Percentiles rank a stretch among this genome's conserved stretches.
phyloP scores from a whole-genome alignment of 352 stramenopile species.

The Peronosclerospora sorghi region DNA sequence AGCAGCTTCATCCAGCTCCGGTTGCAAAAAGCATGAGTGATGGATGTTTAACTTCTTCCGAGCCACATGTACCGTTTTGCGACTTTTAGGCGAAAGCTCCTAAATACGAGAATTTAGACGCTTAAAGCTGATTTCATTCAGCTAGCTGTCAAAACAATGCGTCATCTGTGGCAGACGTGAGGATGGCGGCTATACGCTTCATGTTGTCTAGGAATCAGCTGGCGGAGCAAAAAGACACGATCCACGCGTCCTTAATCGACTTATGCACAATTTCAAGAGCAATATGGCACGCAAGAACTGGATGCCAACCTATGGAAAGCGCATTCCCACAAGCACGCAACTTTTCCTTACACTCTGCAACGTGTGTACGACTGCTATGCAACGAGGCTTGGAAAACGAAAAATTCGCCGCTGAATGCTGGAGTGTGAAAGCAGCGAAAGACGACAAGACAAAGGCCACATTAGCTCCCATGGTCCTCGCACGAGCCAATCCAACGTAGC shows the following conservation, averaged over 20 bases:
- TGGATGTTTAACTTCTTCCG: no score
- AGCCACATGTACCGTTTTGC: no score
- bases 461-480: conserved; percentile 91
- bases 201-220: conserved; percentile 68
- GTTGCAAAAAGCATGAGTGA: no score
- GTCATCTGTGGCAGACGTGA: conserved; percentile 64
- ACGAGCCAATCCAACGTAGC: conserved; percentile 80
- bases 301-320: conserved; percentile 92
- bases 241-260: conserved; percentile 57
- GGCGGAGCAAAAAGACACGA: conserved; percentile 57
- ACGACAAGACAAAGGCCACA: conserved; percentile 62
- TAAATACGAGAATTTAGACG: conserved; percentile 87
- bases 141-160: conserved; percentile 81
- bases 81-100: conserved; percentile 87
- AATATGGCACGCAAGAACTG: conserved; percentile 80
- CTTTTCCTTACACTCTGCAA: conserved; percentile 92
- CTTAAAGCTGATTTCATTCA: conserved; percentile 75
- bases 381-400: conserved; percentile 10
- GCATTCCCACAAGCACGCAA: conserved; percentile 91
- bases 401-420: conserved; percentile 66
- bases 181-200: conserved; percentile 56
- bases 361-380: conserved; percentile 58
- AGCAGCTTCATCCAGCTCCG: no score
- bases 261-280: conserved; percentile 63
- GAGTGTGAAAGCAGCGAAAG: conserved; percentile 47